Conservation (phyloP, 1,139 yeast genomes). For the Magnusiomyces fungicola region DNA sequence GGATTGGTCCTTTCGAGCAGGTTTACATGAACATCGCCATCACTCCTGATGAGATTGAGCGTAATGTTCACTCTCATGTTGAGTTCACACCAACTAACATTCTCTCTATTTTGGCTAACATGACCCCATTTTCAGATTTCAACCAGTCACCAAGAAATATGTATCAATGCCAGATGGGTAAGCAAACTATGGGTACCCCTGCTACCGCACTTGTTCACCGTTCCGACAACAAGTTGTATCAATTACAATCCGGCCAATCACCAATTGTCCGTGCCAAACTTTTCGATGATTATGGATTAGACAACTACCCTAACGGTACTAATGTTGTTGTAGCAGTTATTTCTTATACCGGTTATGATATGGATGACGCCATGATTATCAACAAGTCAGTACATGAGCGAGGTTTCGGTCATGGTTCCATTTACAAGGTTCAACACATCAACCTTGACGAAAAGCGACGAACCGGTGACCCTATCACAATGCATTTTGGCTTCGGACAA, state of each 20-base stretch:
- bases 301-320: slow-evolving; percentile 96
- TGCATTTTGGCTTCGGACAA: slow-evolving; percentile 89
- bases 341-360: slow-evolving; percentile 97
- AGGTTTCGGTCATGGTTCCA: slow-evolving; percentile 96
- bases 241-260: slow-evolving; percentile 92
- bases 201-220: slow-evolving; percentile 92
- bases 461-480: slow-evolving; percentile 91
- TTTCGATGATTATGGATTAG: slow-evolving; percentile 96
- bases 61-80: slow-evolving; percentile 79
- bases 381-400: slow-evolving; percentile 96
- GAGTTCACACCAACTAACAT: slow-evolving; percentile 94
- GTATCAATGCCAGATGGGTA: slow-evolving; percentile 99
- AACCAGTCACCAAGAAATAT: slow-evolving; percentile 99
- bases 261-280: slow-evolving; percentile 93
- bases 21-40: slow-evolving; percentile 96
- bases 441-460: slow-evolving; percentile 73
- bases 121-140: slow-evolving; percentile 96
- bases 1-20: slow-evolving; percentile 96
- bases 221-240: slow-evolving; percentile 89
- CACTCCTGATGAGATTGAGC: slow-evolving; percentile 83
- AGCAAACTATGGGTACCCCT: slow-evolving; percentile 99
- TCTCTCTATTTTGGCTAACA: slow-evolving; percentile 84
- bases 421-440: slow-evolving; percentile 87
- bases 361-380: slow-evolving; percentile 99
- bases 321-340: slow-evolving; percentile 98